Evolutionary conservation across 352 stramenopile species (phyloP).

Genomic region (Pythium dissotocum): DNA sequence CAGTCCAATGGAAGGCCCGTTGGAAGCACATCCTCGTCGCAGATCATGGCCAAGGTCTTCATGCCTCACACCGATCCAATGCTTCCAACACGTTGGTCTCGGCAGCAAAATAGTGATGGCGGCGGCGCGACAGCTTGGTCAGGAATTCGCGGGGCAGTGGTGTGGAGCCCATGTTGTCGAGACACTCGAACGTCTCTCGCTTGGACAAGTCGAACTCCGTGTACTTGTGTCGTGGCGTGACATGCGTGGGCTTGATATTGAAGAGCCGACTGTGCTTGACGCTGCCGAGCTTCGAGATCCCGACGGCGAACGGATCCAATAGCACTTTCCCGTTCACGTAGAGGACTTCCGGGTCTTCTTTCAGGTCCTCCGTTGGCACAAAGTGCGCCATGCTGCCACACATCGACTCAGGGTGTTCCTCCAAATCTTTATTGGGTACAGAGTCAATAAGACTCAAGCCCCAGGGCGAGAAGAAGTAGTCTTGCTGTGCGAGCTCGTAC

Average conservation of each 20-base stretch:
- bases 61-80: constrained; percentile 19
- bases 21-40: background rate
- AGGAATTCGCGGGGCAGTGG: constrained; percentile 17
- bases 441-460: constrained; percentile 55
- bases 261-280: constrained; percentile 40
- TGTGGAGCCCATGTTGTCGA: constrained; percentile 24
- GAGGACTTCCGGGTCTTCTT: constrained; percentile 37
- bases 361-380: constrained; percentile 30
- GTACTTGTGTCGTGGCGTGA: constrained; percentile 52
- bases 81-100: constrained; percentile 16
- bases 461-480: constrained; percentile 75
- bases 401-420: constrained; percentile 51
- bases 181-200: constrained; percentile 28
- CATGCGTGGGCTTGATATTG: constrained; percentile 56
- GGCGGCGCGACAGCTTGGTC: constrained; percentile 18
- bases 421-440: constrained; percentile 50
- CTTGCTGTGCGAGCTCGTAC: constrained; percentile 54
- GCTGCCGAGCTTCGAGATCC: constrained; percentile 19
- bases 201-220: constrained; percentile 19
- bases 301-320: constrained; percentile 45
- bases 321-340: constrained; percentile 68
- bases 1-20: no score
- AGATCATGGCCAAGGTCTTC: background rate
- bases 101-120: constrained; percentile 28
- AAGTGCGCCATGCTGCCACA: constrained; percentile 76